These are phyloP conservation scores for Prunus kanzakura DNA, from an alignment of 306 rosid species.

Conservation along the genomic window DNA sequence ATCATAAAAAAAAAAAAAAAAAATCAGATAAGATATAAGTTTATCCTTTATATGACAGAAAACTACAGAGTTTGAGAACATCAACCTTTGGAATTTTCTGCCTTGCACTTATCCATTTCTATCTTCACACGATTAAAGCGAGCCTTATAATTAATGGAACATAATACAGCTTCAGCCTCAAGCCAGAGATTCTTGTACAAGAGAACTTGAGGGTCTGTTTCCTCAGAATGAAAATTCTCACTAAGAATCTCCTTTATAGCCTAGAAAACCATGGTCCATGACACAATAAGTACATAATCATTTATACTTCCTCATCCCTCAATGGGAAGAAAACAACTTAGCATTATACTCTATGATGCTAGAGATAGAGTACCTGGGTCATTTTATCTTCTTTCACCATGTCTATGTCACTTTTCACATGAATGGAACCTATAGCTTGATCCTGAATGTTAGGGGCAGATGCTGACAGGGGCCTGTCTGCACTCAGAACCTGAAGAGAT, in stretches of 20 bases:
- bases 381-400: slow-evolving; percentile 49
- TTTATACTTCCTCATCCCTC: slow-evolving; percentile 9
- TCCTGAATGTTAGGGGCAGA: slow-evolving; percentile 28
- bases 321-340: slow-evolving; percentile 4
- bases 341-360: background rate
- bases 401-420: slow-evolving; percentile 34
- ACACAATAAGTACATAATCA: slow-evolving; percentile 6
- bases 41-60: background rate
- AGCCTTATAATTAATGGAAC: slow-evolving; percentile 61
- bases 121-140: slow-evolving; percentile 66
- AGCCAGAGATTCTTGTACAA: slow-evolving; percentile 89
- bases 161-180: slow-evolving; percentile 92
- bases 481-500: slow-evolving; percentile 38
- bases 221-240: slow-evolving; percentile 62
- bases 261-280: slow-evolving; percentile 38
- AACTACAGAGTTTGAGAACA: background rate
- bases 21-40: background rate
- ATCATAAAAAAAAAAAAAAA: slow-evolving; percentile 14
- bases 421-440: slow-evolving; percentile 29
- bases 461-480: slow-evolving; percentile 28
- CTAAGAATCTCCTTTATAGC: slow-evolving; percentile 69
- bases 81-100: slow-evolving; percentile 50
- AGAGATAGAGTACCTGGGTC: slow-evolving; percentile 53
- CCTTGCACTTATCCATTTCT: slow-evolving; percentile 58
- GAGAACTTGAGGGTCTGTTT: slow-evolving; percentile 43